A percentile compares a stretch with the other conserved stretches of the same genome.
phyloP scores from a whole-genome alignment of 2,329 filamentous ascomycete species.

The Lasiodiplodia citricola region DNA sequence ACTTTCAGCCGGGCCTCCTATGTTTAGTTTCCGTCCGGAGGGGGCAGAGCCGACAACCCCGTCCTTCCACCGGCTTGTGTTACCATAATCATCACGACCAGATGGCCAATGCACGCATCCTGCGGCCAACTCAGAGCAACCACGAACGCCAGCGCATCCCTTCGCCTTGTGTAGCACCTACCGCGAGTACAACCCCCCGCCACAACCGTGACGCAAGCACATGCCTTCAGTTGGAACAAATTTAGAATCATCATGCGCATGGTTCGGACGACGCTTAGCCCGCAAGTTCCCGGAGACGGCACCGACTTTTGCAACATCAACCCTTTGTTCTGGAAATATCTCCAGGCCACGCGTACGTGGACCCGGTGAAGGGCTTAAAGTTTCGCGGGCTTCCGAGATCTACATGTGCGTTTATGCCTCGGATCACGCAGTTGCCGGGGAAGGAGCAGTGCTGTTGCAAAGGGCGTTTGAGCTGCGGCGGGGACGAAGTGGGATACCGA shows the following conservation, averaged over 20 bases:
- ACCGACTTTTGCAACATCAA: background rate
- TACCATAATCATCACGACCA: background rate
- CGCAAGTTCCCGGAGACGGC: background rate
- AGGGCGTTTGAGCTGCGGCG: background rate
- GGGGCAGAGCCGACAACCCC: background rate
- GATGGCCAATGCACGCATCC: background rate
- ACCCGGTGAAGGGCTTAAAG: background rate
- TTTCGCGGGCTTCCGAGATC: constrained; percentile 4
- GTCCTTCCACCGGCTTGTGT: background rate
- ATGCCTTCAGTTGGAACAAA: background rate
- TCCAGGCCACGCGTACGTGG: constrained; percentile 5
- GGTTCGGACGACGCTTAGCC: background rate
- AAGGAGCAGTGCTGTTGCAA: background rate
- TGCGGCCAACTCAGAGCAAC: background rate
- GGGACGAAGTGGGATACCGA: background rate
- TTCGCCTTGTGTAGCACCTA: background rate
- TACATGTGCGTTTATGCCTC: constrained; percentile 14
- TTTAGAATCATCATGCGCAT: background rate
- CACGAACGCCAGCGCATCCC: background rate
- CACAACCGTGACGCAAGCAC: background rate
- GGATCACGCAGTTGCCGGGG: background rate
- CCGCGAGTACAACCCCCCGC: constrained; percentile 1
- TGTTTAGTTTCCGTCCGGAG: background rate
- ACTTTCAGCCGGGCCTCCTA: background rate
- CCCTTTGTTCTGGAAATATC: constrained; percentile 4